phyloP scores from a whole-genome alignment of 768 basidiomycete genomes.

The Pluteus cervinus region DNA sequence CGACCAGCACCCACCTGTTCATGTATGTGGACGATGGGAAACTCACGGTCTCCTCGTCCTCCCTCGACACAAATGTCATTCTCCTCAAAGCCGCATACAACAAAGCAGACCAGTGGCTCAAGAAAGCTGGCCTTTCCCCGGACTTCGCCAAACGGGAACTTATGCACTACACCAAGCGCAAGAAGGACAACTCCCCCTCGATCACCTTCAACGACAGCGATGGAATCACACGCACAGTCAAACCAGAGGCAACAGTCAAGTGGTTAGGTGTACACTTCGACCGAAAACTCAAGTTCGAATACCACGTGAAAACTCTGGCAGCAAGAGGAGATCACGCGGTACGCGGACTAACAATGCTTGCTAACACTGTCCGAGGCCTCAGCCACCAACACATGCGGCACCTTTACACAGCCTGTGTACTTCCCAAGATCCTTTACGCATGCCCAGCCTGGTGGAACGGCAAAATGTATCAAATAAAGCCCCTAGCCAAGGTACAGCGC shows the following conservation, averaged over 20 bases:
- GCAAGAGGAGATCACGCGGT: constrained; percentile 19
- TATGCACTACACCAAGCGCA: constrained; percentile 18
- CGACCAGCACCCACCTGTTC: constrained; percentile 9
- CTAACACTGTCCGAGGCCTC: constrained; percentile 27
- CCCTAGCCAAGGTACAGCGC: constrained; percentile 21
- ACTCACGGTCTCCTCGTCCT: constrained; percentile 16
- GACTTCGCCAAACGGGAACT: constrained; percentile 20
- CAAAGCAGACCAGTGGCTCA: constrained; percentile 10
- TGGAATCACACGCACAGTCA: constrained; percentile 2
- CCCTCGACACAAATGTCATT: constrained; percentile 15
- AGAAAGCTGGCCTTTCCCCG: constrained; percentile 11
- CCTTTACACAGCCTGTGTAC: constrained; percentile 22
- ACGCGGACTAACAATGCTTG: constrained; percentile 21
- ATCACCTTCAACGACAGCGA: constrained; percentile 9
- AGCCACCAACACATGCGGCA: constrained; percentile 18
- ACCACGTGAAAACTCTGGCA: constrained; percentile 20
- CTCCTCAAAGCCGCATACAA: constrained; percentile 14
- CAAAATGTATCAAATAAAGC: constrained; percentile 14
- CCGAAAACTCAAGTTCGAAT: constrained; percentile 22
- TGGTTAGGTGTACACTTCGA: constrained; percentile 32
- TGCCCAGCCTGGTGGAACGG: constrained; percentile 26
- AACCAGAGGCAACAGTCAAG: constrained; percentile 7
- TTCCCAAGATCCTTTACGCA: constrained; percentile 27
- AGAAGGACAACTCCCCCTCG: constrained; percentile 6
- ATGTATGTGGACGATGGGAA: constrained; percentile 29